phyloP scores from a whole-genome alignment of 805 yeast species.

The Wickerhamomyces pijperi region DNA sequence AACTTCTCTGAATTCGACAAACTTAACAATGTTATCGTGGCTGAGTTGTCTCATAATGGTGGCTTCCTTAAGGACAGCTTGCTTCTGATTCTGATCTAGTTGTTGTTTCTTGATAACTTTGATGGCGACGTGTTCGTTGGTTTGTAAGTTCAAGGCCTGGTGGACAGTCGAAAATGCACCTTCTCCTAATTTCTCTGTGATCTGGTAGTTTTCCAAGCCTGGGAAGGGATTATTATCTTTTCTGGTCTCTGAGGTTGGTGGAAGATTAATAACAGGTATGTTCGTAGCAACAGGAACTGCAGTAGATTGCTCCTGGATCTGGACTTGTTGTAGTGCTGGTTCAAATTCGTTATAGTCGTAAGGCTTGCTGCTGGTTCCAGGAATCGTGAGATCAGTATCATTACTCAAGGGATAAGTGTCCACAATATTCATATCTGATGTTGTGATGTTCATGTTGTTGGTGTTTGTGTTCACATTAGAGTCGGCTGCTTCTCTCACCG shows the following conservation, averaged over 20 bases:
- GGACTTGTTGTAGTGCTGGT: conserved; percentile 7
- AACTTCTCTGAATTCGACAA: conserved; percentile 47
- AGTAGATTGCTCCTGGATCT: conserved; percentile 6
- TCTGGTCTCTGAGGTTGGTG: background rate
- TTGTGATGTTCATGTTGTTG: conserved; percentile 1
- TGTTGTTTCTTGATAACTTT: conserved; percentile 55
- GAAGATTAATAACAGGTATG: background rate
- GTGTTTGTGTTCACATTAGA: conserved; percentile 1
- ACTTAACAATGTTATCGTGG: conserved; percentile 50
- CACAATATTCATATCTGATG: background rate
- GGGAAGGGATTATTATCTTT: conserved; percentile 9
- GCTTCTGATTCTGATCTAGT: conserved; percentile 23
- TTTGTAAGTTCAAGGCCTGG: conserved; percentile 43
- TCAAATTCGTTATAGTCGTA: conserved; percentile 18
- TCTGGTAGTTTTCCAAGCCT: conserved; percentile 20
- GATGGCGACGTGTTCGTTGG: conserved; percentile 48
- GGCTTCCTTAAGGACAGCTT: conserved; percentile 31
- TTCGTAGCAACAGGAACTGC: background rate
- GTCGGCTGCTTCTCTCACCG: too few relatives aligned
- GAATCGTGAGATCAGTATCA: background rate
- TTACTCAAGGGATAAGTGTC: background rate
- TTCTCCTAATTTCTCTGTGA: conserved; percentile 46
- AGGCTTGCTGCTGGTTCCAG: conserved; percentile 1
- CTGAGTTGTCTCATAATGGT: conserved; percentile 34
- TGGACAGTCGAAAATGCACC: conserved; percentile 90